phyloP scores from a whole-genome alignment of 148 eudicot genomes.

The Bassia scoparia region DNA sequence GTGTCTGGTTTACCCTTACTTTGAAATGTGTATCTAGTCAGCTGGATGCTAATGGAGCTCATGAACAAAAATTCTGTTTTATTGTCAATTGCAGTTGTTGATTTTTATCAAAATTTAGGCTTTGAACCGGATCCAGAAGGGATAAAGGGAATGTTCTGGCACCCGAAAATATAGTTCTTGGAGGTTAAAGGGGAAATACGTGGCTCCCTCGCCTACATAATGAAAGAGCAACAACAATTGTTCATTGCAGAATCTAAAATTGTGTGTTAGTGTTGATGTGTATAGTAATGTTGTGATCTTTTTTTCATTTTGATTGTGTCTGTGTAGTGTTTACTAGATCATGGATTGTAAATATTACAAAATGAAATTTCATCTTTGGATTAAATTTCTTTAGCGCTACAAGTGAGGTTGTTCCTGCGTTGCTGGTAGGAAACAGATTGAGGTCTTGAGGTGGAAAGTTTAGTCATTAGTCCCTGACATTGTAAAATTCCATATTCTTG shows the following conservation, averaged over 20 bases:
- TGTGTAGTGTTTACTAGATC: background rate
- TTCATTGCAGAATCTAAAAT: background rate
- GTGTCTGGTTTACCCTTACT: background rate
- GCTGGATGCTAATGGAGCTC: background rate
- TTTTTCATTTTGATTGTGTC: background rate
- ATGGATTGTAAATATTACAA: background rate
- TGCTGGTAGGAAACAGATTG: no score
- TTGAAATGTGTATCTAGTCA: no score
- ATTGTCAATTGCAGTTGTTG: conserved; percentile 65
- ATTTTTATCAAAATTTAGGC: conserved; percentile 79
- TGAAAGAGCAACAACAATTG: background rate
- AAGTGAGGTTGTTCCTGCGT: background rate
- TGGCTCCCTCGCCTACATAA: background rate
- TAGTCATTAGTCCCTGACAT: no score
- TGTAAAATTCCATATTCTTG: no score
- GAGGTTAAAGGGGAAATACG: background rate
- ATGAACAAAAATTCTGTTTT: background rate
- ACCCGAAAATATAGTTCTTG: conserved; percentile 50
- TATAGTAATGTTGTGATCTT: background rate
- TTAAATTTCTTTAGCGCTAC: background rate
- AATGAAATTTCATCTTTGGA: background rate
- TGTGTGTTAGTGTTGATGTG: background rate
- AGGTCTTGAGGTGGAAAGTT: no score
- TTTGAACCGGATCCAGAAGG: conserved; percentile 96
- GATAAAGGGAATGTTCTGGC: conserved; percentile 99